A percentile compares a stretch with the other conserved stretches of the same genome.
Conservation (phyloP, 345 rosid species). For the Eucalyptus pauciflora region DNA sequence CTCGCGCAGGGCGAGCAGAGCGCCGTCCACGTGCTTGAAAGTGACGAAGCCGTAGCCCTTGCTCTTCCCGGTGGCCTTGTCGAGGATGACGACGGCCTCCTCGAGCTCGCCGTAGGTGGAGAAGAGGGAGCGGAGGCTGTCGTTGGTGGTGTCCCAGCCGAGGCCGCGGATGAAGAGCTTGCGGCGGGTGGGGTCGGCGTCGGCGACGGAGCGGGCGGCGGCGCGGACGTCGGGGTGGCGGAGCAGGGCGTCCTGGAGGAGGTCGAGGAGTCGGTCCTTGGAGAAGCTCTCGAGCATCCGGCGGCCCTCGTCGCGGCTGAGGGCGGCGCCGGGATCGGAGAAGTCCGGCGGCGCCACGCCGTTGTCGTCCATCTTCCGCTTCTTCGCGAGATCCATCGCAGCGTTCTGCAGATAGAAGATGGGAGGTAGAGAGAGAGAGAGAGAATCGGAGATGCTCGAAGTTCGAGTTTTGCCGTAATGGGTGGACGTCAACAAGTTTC, state of each 20-base stretch:
- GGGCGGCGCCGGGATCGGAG: not conserved
- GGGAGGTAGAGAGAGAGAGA: not conserved
- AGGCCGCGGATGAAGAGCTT: slow-evolving; percentile 81
- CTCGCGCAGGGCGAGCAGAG: slow-evolving; percentile 1
- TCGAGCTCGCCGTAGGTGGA: slow-evolving; percentile 64
- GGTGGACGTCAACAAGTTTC: not conserved
- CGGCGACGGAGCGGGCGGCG: slow-evolving; percentile 42
- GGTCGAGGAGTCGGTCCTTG: slow-evolving; percentile 51
- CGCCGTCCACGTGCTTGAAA: slow-evolving; percentile 4
- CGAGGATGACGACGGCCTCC: slow-evolving; percentile 17
- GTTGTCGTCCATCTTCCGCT: slow-evolving; percentile 49
- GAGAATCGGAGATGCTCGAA: not conserved
- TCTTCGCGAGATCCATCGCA: slow-evolving; percentile 43
- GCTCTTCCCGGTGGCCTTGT: slow-evolving; percentile 10
- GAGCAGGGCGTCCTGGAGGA: slow-evolving; percentile 37
- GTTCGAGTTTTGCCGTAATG: not conserved
- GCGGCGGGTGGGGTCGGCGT: slow-evolving; percentile 54
- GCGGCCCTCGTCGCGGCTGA: slow-evolving; percentile 36
- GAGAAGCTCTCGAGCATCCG: slow-evolving; percentile 50
- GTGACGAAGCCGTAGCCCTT: slow-evolving; percentile 13
- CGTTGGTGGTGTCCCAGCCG: slow-evolving; percentile 78
- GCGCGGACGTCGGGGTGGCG: slow-evolving; percentile 41
- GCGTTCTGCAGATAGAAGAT: not conserved
- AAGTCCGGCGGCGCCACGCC: slow-evolving; percentile 6
- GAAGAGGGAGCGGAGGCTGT: slow-evolving; percentile 42